Evolutionary conservation across 2,329 filamentous ascomycete genomes (phyloP).

Genomic region (Colletotrichum lindemuthianum): DNA sequence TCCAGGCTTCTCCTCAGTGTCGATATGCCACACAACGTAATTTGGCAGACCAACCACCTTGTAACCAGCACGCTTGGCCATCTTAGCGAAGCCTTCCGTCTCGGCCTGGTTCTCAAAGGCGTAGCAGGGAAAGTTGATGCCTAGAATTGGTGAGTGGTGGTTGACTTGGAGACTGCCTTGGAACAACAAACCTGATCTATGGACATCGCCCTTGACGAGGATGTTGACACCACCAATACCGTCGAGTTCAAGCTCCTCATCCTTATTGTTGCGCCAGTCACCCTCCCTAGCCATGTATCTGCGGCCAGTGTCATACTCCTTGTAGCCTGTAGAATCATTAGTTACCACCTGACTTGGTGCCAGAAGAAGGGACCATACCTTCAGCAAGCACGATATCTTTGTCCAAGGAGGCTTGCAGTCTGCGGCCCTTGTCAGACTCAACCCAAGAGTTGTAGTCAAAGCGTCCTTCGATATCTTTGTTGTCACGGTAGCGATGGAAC

Average conservation of each 20-base stretch:
- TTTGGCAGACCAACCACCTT: slow-evolving; percentile 92
- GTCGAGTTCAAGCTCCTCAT: slow-evolving; percentile 91
- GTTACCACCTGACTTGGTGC: slow-evolving; percentile 33
- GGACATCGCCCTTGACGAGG: slow-evolving; percentile 96
- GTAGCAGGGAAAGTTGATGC: slow-evolving; percentile 97
- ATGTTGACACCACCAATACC: slow-evolving; percentile 98
- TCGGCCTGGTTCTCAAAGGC: slow-evolving; percentile 99
- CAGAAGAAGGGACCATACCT: slow-evolving; percentile 61
- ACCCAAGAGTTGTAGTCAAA: slow-evolving; percentile 99
- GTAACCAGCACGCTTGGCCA: slow-evolving; percentile 97
- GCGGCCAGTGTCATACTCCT: slow-evolving; percentile 90
- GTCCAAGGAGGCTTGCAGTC: slow-evolving; percentile 76
- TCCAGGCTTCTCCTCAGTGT: slow-evolving; percentile 92
- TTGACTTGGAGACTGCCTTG: neutral
- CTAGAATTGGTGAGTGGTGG: slow-evolving; percentile 53
- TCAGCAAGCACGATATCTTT: slow-evolving; percentile 89
- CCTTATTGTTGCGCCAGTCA: slow-evolving; percentile 91
- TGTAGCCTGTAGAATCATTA: slow-evolving; percentile 73
- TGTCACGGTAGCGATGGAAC: slow-evolving; percentile 90
- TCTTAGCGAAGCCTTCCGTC: slow-evolving; percentile 98
- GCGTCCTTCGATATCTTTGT: slow-evolving; percentile 89
- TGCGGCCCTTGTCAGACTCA: slow-evolving; percentile 86
- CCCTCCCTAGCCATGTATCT: slow-evolving; percentile 92
- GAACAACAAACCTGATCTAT: slow-evolving; percentile 79
- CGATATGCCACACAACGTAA: slow-evolving; percentile 98